These are phyloP conservation scores for Kodamaea hsintzibuensis DNA, from an alignment of 805 yeast species.

Conservation along the genomic window DNA sequence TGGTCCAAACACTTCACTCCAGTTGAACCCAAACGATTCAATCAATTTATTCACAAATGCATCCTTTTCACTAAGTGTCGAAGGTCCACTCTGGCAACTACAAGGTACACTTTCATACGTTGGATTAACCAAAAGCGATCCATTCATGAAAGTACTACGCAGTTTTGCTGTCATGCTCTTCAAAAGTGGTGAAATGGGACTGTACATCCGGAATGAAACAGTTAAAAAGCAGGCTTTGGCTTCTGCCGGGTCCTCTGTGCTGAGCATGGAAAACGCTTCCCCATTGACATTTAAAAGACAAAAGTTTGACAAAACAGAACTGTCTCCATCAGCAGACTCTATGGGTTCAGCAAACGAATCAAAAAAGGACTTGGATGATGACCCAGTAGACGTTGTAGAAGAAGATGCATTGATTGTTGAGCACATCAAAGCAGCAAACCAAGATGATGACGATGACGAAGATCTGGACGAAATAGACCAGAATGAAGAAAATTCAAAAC, in stretches of 20 bases:
- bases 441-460: constrained; percentile 4
- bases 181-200: constrained; percentile 34
- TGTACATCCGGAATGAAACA: constrained; percentile 24
- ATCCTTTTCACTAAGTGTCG: constrained; percentile 34
- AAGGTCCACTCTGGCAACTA: constrained; percentile 40
- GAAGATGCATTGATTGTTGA: constrained; percentile 32
- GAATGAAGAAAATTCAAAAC: not conserved
- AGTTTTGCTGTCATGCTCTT: constrained; percentile 35
- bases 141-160: constrained; percentile 37
- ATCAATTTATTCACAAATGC: constrained; percentile 36
- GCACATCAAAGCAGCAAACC: constrained; percentile 19
- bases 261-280: not conserved
- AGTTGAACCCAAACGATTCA: constrained; percentile 34
- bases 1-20: constrained; percentile 36
- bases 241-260: not conserved
- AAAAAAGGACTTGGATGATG: constrained; percentile 13
- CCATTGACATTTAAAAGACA: constrained; percentile 5
- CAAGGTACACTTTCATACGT: constrained; percentile 42
- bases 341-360: constrained; percentile 5
- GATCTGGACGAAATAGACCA: constrained; percentile 5
- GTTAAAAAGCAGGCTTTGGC: constrained; percentile 10
- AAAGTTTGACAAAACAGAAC: not conserved
- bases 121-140: constrained; percentile 42
- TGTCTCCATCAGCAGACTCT: constrained; percentile 7
- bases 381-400: constrained; percentile 19